Base-by-base conservation (phyloP, 2,329 filamentous ascomycete genomes). In the Allantophomopsis lycopodina region DNA sequence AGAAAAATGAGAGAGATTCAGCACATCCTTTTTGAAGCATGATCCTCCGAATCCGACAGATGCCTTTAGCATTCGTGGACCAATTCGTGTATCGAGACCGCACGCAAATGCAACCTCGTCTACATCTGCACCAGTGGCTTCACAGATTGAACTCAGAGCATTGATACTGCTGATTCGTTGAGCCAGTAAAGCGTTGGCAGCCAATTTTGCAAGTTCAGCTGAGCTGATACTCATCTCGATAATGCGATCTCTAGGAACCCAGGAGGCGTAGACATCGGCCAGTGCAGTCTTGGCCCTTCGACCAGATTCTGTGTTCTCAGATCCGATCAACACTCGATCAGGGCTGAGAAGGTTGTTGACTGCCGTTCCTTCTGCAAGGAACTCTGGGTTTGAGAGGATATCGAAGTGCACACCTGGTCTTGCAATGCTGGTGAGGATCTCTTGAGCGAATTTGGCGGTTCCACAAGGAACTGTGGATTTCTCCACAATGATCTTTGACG, bases 111-210 rank as follows among this genome's bases (percentile, higher is more conserved):
- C 70, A 2, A 89, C 71, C 57, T 87, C 80, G 44, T 79, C 69
- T n/a, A 88, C 71, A 50, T 86, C 76, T 11, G 83, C 83, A 13
- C 81, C 82, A 0, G 78, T 81, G 45, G 71, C 71, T 59, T 88
- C 83, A 55, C 83, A 89, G 21, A 89, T 75, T 4, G 82, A 80
- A n/a, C 78, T 82, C 43, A 89, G 72, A 11, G 80, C 78, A 60
- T 88, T 89, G 62, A 89, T 85, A 58, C 77, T 84, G 54, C 76
- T 82, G 51, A 89, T 83, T 38, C 83, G 71, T 60, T 89, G 83
- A 1, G 83, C 83, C 7, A 89, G 67, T 71, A 89, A 77, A 2
- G 81, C 79, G 57, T 89, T 89, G 42, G 83, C 79, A 1, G 80
- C 82, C 0, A 89, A 69, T 61, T 89, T 89, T 40, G 81, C 69